Evolutionary conservation across 140 eudicot genomes (phyloP).

Genomic region (Bidens hawaiensis): DNA sequence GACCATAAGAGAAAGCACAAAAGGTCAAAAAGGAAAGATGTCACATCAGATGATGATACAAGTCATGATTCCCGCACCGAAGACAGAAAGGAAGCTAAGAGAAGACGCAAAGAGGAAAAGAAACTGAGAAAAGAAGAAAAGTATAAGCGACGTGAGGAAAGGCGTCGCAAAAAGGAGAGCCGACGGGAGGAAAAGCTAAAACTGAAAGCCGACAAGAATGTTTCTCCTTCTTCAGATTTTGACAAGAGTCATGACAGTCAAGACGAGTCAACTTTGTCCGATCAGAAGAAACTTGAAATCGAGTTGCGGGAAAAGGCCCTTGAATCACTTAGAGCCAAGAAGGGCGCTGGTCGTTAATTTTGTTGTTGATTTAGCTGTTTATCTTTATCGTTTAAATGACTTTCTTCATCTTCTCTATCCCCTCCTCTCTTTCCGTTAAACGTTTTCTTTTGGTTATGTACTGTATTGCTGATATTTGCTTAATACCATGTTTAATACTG

Average conservation of each 20-base stretch:
- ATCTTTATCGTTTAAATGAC: constrained; percentile 19
- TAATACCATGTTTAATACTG: constrained; percentile 67
- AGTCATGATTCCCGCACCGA: constrained; percentile 70
- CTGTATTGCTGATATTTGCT: constrained; percentile 44
- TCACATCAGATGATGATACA: constrained; percentile 61
- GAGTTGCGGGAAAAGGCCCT: constrained; percentile 92
- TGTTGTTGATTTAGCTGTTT: constrained; percentile 13
- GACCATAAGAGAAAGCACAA: constrained; percentile 65
- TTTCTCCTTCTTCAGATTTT: constrained; percentile 49
- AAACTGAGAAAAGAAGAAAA: constrained; percentile 73
- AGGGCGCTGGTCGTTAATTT: constrained; percentile 61
- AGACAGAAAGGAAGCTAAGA: constrained; percentile 77
- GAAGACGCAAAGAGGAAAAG: constrained; percentile 75
- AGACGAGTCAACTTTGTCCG: constrained; percentile 50
- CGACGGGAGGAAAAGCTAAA: constrained; percentile 62
- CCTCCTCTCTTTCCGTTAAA: constrained; percentile 6
- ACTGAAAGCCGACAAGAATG: constrained; percentile 42
- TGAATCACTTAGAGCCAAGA: constrained; percentile 85
- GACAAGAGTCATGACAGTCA: constrained; percentile 40
- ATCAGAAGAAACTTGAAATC: constrained; percentile 85
- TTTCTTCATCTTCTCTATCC: constrained; percentile 17
- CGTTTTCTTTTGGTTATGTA: constrained; percentile 41
- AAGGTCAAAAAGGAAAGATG: constrained; percentile 59
- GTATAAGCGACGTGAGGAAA: constrained; percentile 69
- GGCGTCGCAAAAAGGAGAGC: constrained; percentile 66